Base-by-base conservation (phyloP, 257 asterid species). In the Solanum neorickii region DNA sequence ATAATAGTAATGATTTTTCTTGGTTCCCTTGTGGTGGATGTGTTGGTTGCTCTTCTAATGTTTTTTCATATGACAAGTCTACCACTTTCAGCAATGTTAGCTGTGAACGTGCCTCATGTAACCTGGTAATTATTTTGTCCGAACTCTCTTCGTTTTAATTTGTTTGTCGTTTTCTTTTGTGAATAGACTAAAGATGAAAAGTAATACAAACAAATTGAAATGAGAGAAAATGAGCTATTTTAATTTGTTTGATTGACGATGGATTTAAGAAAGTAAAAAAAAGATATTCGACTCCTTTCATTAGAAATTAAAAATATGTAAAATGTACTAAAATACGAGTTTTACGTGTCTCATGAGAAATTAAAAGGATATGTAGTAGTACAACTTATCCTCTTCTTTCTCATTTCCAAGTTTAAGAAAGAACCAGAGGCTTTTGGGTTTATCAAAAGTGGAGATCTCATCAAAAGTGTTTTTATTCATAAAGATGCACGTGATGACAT, bases 1-100 rank as follows among this genome's bases (percentile, higher is more conserved):
- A 95, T 89, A 96, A 96, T 85, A 94, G 98, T 89, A 95, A 91
- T 87, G 97, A 94, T 89, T 95, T 93, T 88, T 95, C 94, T 52
- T 96, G 98, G 99, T 85, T 96, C 8, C 98, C 98, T 0, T 95
- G 98, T 90, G 56, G 87, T 85, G 96, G 93, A 69, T 94, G 98
- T 87, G 62, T 73, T 37, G 99, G 99, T 20, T 96, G 98, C 89
- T 84, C 96, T 88, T 59, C 94, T 65, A 87, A 94, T 8, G 39
- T 74, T 49, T 93, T 91, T 46, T 86, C 89, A 25, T 82, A 92
- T 16, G 83, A 90, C 16, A 94, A 94, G 83, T 96, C 99, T 31
- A 31, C 96, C 90, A 87, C 98, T n/a, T 93, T 83, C 92, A 94
- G 90, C 83, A 88, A 91, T 47, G 83, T 96, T 16, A 92, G 83